phyloP scores from a whole-genome alignment of 352 stramenopile species.

The Phytophthora ramorum region DNA sequence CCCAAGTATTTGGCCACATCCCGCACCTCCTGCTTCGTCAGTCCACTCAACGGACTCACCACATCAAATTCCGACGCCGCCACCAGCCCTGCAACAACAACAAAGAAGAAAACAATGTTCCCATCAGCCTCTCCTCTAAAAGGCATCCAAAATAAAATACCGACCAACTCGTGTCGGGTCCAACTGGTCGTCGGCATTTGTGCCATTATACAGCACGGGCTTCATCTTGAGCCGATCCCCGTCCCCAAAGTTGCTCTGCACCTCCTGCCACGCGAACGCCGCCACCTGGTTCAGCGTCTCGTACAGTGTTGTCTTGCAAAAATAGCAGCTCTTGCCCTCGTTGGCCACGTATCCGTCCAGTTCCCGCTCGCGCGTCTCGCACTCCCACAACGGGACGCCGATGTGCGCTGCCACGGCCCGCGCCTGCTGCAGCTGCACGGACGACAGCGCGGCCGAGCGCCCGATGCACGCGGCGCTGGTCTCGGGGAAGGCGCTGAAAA shows the following conservation, averaged over 20 bases:
- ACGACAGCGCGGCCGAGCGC: constrained; percentile 91
- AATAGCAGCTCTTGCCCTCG: constrained; percentile 94
- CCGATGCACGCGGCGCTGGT: constrained; percentile 92
- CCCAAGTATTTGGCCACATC: constrained; percentile 91
- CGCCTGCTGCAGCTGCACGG: constrained; percentile 89
- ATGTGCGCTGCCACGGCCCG: constrained; percentile 88
- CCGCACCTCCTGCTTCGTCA: constrained; percentile 92
- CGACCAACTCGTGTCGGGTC: constrained; percentile 91
- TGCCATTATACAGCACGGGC: constrained; percentile 96
- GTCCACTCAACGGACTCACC: constrained; percentile 87
- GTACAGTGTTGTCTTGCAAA: constrained; percentile 99
- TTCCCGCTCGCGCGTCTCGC: constrained; percentile 83
- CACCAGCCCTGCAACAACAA: constrained; percentile 80
- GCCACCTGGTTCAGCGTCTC: constrained; percentile 91
- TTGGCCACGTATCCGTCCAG: constrained; percentile 95
- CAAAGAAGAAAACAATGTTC: constrained; percentile 3
- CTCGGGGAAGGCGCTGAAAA: constrained; percentile 83
- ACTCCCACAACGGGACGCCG: constrained; percentile 89
- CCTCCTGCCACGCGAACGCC: constrained; percentile 53
- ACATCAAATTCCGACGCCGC: constrained; percentile 94
- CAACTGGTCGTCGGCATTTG: constrained; percentile 94
- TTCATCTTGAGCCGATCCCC: constrained; percentile 17
- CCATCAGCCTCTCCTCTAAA: background rate
- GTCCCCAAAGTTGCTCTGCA: constrained; percentile 2
- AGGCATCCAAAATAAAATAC: constrained; percentile 11